Evolutionary conservation across 306 rosid species (phyloP).

Genomic region (Echinosophora koreensis): DNA sequence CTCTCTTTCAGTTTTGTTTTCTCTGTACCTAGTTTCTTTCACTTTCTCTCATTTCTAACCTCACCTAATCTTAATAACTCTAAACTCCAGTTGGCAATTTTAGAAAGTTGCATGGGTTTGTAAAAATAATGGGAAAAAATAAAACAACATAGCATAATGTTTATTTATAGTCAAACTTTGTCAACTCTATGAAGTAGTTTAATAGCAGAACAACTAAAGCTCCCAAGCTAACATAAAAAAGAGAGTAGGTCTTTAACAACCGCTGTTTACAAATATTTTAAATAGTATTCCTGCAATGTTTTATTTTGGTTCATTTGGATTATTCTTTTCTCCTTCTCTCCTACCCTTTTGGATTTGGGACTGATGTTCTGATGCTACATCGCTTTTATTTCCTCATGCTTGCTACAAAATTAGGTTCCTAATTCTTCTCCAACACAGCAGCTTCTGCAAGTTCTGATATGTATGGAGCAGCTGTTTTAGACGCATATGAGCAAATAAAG

Average conservation of each 20-base stretch:
- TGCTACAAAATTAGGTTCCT: constrained; percentile 72
- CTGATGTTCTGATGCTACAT: constrained; percentile 34
- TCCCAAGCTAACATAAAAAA: constrained; percentile 11
- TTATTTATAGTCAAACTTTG: neutral
- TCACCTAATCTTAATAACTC: too few relatives aligned
- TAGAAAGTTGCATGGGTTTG: constrained; percentile 15
- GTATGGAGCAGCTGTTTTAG: constrained; percentile 96
- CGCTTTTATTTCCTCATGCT: constrained; percentile 35
- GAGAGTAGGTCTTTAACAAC: constrained; percentile 24
- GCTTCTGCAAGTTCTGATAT: constrained; percentile 99
- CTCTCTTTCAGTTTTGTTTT: too few relatives aligned
- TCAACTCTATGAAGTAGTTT: constrained; percentile 32
- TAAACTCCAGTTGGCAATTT: too few relatives aligned
- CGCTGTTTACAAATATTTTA: too few relatives aligned
- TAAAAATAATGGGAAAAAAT: neutral
- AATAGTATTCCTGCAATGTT: too few relatives aligned
- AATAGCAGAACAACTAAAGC: constrained; percentile 20
- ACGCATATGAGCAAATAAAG: constrained; percentile 90
- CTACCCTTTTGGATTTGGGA: constrained; percentile 15
- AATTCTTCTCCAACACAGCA: constrained; percentile 94
- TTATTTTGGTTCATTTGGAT: too few relatives aligned
- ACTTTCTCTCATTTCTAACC: too few relatives aligned
- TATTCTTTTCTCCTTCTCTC: neutral
- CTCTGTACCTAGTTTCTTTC: too few relatives aligned
- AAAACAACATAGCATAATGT: neutral